Evolutionary conservation across 176 grass and related monocot species (phyloP).

Genomic region (Oryza longistaminata): DNA sequence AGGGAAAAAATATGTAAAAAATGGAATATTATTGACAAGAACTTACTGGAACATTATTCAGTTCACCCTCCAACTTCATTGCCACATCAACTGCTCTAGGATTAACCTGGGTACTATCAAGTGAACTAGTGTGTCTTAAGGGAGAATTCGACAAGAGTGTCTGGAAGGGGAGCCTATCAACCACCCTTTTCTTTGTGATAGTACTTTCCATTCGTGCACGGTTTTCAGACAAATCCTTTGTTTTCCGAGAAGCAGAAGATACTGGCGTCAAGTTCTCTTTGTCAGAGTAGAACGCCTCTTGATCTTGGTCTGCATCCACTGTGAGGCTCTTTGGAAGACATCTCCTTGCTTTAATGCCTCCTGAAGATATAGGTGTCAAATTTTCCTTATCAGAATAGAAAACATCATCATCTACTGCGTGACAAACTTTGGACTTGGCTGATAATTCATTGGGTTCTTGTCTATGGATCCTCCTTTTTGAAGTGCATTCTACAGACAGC

Average conservation of each 20-base stretch:
- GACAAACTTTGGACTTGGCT: slow-evolving; percentile 33
- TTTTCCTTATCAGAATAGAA: slow-evolving; percentile 91
- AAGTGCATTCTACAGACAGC: slow-evolving; percentile 7
- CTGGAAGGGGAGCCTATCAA: slow-evolving; percentile 61
- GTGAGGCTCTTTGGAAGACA: slow-evolving; percentile 33
- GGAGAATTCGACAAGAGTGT: slow-evolving; percentile 58
- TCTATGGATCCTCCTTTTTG: slow-evolving; percentile 28
- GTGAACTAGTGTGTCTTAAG: slow-evolving; percentile 30
- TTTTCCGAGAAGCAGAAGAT: slow-evolving; percentile 42
- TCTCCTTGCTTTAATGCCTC: slow-evolving; percentile 45
- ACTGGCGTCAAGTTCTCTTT: slow-evolving; percentile 82
- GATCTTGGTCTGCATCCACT: slow-evolving; percentile 38
- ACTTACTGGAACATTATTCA: slow-evolving; percentile 45
- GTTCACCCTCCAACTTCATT: slow-evolving; percentile 43
- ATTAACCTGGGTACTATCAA: slow-evolving; percentile 32
- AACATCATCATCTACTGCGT: slow-evolving; percentile 44
- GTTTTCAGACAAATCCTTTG: slow-evolving; percentile 47
- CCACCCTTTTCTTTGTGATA: slow-evolving; percentile 55
- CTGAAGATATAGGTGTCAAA: slow-evolving; percentile 57
- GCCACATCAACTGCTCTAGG: slow-evolving; percentile 25
- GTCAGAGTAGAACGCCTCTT: slow-evolving; percentile 59
- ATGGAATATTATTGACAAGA: background rate
- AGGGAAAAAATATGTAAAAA: slow-evolving; percentile 1
- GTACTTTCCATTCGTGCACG: slow-evolving; percentile 44
- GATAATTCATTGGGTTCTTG: slow-evolving; percentile 24